Base-by-base conservation (phyloP, 2,329 filamentous ascomycete genomes). In the Cercospora janseana region DNA sequence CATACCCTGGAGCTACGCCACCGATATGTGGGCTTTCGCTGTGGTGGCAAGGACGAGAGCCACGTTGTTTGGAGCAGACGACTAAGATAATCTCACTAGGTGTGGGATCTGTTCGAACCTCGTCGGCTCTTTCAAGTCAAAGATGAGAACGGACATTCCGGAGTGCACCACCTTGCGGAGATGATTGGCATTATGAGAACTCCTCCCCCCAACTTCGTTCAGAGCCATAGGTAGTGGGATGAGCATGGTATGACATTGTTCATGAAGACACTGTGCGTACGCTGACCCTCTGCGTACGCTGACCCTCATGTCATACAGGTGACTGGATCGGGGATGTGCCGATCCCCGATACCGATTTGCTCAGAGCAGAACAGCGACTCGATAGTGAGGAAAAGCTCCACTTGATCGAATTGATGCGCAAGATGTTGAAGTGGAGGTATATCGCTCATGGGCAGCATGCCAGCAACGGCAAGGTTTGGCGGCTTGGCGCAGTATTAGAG, bases 401-500 rank as follows among this genome's bases (percentile, higher is more conserved):
- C 7, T 72, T 71, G 52, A 29, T 72, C 3, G 29, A 32, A 13
- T 70, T 73, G 46, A 60, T 70, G 21, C 52, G 55, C 35, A 63
- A 57, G 4, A 72, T 72, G 68, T 54, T 73, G n/a, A 60, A 61
- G 40, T 74, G 70, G 69, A 38, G n/a, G n/a, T n/a, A n/a, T n/a
- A n/a, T n/a, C n/a, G n/a, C n/a, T n/a, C n/a, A n/a, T n/a, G n/a
- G n/a, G n/a, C n/a, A n/a, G n/a, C n/a, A n/a, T n/a, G n/a, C n/a
- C n/a, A n/a, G n/a, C n/a, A n/a, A n/a, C n/a, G n/a, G n/a, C n/a
- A n/a, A n/a, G n/a, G n/a, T n/a, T n/a, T n/a, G n/a, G n/a, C n/a
- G n/a, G n/a, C n/a, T n/a, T n/a, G n/a, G n/a, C n/a, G n/a, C n/a
- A n/a, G n/a, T n/a, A n/a, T n/a, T n/a, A n/a, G n/a, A n/a, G n/a